These are phyloP conservation scores for Rhizophagus prolifer DNA, from an alignment of 192 early-diverging fungal genomes.

Conservation along the genomic window DNA sequence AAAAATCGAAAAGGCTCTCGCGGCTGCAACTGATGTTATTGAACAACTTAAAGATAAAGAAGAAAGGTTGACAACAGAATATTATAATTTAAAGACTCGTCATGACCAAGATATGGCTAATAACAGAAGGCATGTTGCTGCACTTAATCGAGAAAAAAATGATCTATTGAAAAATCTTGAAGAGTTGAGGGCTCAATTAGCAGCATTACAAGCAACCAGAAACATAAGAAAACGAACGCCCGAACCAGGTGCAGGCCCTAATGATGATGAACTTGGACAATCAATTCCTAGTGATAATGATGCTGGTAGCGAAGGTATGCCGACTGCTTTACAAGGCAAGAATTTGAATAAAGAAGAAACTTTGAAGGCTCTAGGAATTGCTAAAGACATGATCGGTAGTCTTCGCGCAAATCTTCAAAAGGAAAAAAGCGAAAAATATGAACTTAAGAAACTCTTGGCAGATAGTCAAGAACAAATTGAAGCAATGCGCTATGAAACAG, in stretches of 20 bases:
- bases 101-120: constrained; percentile 64
- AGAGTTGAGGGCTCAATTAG: constrained; percentile 42
- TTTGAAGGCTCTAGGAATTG: constrained; percentile 41
- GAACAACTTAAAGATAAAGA: constrained; percentile 62
- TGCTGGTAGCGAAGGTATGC: neutral
- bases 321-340: neutral
- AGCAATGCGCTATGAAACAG: constrained; percentile 47
- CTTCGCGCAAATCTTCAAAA: constrained; percentile 51
- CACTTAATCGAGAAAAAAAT: constrained; percentile 62
- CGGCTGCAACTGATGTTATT: constrained; percentile 52
- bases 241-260: neutral
- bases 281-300: neutral
- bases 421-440: constrained; percentile 56
- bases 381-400: constrained; percentile 55
- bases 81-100: constrained; percentile 51
- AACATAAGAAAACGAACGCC: constrained; percentile 8
- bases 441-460: constrained; percentile 52
- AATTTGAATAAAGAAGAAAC: constrained; percentile 37
- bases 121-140: constrained; percentile 53
- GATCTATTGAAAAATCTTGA: constrained; percentile 57
- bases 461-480: constrained; percentile 62
- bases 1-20: constrained; percentile 52
- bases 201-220: neutral
- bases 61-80: constrained; percentile 43
- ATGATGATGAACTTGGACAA: constrained; percentile 6